Percentiles rank a stretch among this genome's conserved stretches.
These are phyloP conservation scores for Amylocarpus encephaloides DNA, from an alignment of 2,329 filamentous ascomycete genomes.

Conservation along the genomic window DNA sequence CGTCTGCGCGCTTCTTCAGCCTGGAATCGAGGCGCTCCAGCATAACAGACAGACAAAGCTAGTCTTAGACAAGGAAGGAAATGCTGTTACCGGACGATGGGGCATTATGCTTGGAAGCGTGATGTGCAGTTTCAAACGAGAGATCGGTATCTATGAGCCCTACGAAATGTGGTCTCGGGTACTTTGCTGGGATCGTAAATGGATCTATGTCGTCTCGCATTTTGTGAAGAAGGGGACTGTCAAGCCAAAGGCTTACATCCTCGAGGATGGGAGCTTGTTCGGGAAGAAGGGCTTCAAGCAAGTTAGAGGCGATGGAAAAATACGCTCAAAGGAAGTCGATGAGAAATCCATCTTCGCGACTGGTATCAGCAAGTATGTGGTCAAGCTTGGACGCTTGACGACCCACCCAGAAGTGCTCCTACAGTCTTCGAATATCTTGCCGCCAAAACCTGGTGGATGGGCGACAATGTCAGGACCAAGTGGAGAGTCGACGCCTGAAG, in stretches of 20 bases:
- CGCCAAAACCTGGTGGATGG: slow-evolving; percentile 64
- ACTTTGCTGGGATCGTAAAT: slow-evolving; percentile 73
- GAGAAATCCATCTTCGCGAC: slow-evolving; percentile 64
- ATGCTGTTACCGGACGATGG: slow-evolving; percentile 47
- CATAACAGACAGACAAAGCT: slow-evolving; percentile 44
- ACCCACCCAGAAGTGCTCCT: slow-evolving; percentile 76
- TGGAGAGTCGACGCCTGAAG: slow-evolving; percentile 24
- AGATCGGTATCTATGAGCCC: slow-evolving; percentile 61
- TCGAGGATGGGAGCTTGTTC: slow-evolving; percentile 36
- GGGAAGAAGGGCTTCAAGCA: slow-evolving; percentile 33
- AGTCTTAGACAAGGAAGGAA: slow-evolving; percentile 37
- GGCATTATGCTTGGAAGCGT: slow-evolving; percentile 67
- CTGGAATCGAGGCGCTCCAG: slow-evolving; percentile 48
- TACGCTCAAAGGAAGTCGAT: slow-evolving; percentile 36
- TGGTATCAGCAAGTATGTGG: slow-evolving; percentile 72
- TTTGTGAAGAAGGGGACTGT: slow-evolving; percentile 60
- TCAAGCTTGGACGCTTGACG: slow-evolving; percentile 76
- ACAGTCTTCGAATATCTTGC: slow-evolving; percentile 65
- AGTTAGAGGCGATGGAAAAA: slow-evolving; percentile 34
- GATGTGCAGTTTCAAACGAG: slow-evolving; percentile 65
- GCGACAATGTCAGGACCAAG: slow-evolving; percentile 31
- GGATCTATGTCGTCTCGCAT: slow-evolving; percentile 70
- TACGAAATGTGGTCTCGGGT: slow-evolving; percentile 72
- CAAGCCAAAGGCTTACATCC: slow-evolving; percentile 42
- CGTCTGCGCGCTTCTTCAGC: slow-evolving; percentile 60